Percentiles rank a stretch among this genome's conserved stretches.
Evolutionary conservation across 2,329 filamentous ascomycete genomes (phyloP).

Genomic region (Fusarium nelsonii): DNA sequence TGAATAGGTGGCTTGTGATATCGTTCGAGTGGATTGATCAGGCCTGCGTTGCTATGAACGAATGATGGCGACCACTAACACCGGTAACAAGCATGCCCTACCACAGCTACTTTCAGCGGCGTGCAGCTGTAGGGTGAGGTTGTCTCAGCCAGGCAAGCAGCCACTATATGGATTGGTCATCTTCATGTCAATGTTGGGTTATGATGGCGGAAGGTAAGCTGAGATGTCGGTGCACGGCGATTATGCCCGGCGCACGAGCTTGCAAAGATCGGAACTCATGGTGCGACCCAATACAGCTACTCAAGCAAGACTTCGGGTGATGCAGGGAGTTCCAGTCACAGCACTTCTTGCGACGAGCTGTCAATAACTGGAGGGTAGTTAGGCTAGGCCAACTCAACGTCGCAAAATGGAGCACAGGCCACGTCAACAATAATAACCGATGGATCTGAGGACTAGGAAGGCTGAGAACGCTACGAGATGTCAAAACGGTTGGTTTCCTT

Average conservation of each 20-base stretch:
- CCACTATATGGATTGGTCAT: neutral
- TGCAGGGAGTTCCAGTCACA: slow-evolving; percentile 15
- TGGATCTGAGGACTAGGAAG: neutral
- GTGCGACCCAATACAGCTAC: slow-evolving; percentile 1
- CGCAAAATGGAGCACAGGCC: slow-evolving; percentile 23
- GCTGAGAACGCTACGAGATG: slow-evolving; percentile 1
- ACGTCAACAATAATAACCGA: slow-evolving; percentile 1
- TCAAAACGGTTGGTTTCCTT: slow-evolving; percentile 12
- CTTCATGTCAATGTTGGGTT: neutral
- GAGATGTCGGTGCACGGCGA: neutral
- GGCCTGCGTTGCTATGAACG: neutral
- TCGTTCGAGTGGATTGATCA: neutral
- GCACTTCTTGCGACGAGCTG: slow-evolving; percentile 4
- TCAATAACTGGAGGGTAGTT: neutral
- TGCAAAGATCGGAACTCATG: slow-evolving; percentile 5
- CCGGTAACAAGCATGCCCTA: neutral
- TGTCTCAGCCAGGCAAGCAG: neutral
- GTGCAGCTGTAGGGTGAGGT: neutral
- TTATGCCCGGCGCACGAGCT: neutral
- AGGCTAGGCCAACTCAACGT: slow-evolving; percentile 2
- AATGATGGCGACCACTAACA: neutral
- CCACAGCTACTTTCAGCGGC: neutral
- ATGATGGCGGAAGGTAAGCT: neutral
- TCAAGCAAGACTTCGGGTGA: slow-evolving; percentile 2
- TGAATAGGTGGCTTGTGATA: neutral